Conservation (phyloP, 2,329 filamentous ascomycete species). For the Alternaria postmessia region DNA sequence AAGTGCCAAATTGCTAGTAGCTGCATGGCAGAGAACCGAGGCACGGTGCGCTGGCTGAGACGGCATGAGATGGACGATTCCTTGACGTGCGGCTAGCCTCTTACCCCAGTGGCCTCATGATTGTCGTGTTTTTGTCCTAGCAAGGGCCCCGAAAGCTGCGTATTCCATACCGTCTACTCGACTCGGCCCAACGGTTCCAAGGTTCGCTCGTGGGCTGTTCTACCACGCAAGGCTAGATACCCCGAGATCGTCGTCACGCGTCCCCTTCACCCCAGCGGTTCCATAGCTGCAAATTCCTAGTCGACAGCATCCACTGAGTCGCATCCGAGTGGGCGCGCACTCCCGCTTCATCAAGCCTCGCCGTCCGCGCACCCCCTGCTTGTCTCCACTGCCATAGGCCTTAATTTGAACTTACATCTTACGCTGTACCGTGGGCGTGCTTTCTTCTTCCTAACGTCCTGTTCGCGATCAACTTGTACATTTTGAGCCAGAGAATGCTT, state of each 20-base stretch:
- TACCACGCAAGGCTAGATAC: constrained; percentile 29
- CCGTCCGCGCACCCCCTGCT: constrained; percentile 39
- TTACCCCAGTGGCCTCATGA: constrained; percentile 25
- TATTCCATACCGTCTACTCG: neutral
- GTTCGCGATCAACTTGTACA: constrained; percentile 21
- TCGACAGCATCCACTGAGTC: constrained; percentile 34
- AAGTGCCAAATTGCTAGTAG: constrained; percentile 30
- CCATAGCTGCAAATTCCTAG: constrained; percentile 13
- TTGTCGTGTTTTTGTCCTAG: constrained; percentile 23
- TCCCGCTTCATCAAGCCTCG: constrained; percentile 45
- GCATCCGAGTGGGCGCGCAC: constrained; percentile 38
- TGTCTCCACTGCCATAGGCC: constrained; percentile 44
- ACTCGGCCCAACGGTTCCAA: constrained; percentile 20
- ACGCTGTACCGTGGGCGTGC: constrained; percentile 38
- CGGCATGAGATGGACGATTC: constrained; percentile 3
- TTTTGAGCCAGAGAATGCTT: constrained; percentile 45
- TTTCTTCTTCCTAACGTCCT: constrained; percentile 35
- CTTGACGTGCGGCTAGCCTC: constrained; percentile 17
- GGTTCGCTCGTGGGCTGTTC: constrained; percentile 9
- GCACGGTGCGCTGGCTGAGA: constrained; percentile 17
- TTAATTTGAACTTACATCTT: constrained; percentile 52
- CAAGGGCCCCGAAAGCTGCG: neutral
- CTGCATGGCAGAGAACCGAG: constrained; percentile 24
- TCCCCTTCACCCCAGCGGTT: constrained; percentile 22
- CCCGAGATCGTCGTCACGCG: constrained; percentile 46